phyloP scores from a whole-genome alignment of 305 asterid genomes.

The Fraxinus sp. region DNA sequence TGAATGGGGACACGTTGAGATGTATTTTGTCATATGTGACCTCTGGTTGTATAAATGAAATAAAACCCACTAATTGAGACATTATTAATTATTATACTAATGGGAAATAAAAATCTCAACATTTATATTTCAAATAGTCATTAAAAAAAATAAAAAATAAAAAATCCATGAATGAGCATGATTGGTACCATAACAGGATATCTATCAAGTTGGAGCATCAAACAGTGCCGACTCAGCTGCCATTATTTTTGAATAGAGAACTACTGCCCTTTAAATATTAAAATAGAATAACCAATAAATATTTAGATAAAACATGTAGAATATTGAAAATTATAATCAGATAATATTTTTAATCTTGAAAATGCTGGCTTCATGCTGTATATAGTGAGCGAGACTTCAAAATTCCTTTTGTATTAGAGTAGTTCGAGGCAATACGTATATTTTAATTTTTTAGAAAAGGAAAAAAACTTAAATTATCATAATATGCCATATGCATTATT shows the following conservation, averaged over 20 bases:
- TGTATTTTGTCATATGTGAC: background rate
- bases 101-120: background rate
- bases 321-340: background rate
- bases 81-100: background rate
- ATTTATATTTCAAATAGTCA: background rate
- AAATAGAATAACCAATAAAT: background rate
- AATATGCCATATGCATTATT: background rate
- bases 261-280: background rate
- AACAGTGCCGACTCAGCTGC: background rate
- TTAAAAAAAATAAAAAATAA: background rate
- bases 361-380: background rate
- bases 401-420: background rate
- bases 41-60: background rate
- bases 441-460: background rate
- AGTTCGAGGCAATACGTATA: background rate
- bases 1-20: background rate
- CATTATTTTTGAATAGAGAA: background rate
- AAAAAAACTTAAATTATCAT: background rate
- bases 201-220: background rate
- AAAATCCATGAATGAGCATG: background rate
- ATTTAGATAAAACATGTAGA: background rate
- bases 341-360: background rate
- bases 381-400: background rate
- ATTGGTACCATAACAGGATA: background rate
- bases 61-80: background rate